Evolutionary conservation across 495 filamentous ascomycete genomes (phyloP), one percentile per base, ranked within the genome.

Genomic region (Penicilliopsis zonata): DNA sequence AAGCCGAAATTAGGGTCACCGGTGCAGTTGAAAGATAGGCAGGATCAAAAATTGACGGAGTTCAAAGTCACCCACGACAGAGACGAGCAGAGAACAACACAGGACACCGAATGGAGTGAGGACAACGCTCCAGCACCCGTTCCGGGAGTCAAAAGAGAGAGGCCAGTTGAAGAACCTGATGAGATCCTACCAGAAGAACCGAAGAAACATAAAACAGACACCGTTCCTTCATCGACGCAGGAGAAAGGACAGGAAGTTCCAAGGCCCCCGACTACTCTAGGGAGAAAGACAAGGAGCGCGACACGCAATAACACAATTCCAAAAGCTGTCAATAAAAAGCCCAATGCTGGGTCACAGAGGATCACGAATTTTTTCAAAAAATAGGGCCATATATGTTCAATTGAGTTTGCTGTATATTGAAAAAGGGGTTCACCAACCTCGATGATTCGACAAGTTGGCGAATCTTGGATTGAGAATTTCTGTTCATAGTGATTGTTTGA

Each of bases 311-410:
- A 61, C 39, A 61, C 61, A 8, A 54, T 65, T 7, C 54, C 72
- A 44, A 51, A 50, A 28, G 13, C 53, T 4, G 59, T 38, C 27
- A 57, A 43, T 24, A 58, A 60, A 35, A 65, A 81, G 42, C 31
- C 51, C n/a, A 50, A 54, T 2, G 66, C 68, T 30, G 76, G 80
- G 7, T 82, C 70, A 31, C 78, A 80, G 52, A 80, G 76, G 56
- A 94, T 94, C 36, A 94, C 86, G 0, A 84, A 68, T 33, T 94
- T 92, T 50, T 90, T 92, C 57, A 70, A 61, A 10, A 83, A 78
- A 42, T 69, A 47, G 59, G 4, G 13, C 12, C 4, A 24, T 17
- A 15, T 15, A 13, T 9, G 16, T 8, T 4, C 21, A 10, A 23
- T 23, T 23, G n/a, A n/a, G n/a, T n/a, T n/a, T n/a, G n/a, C n/a